These are phyloP conservation scores for Platanthera zijinensis DNA, from an alignment of 106 monocot genomes.

Conservation along the genomic window DNA sequence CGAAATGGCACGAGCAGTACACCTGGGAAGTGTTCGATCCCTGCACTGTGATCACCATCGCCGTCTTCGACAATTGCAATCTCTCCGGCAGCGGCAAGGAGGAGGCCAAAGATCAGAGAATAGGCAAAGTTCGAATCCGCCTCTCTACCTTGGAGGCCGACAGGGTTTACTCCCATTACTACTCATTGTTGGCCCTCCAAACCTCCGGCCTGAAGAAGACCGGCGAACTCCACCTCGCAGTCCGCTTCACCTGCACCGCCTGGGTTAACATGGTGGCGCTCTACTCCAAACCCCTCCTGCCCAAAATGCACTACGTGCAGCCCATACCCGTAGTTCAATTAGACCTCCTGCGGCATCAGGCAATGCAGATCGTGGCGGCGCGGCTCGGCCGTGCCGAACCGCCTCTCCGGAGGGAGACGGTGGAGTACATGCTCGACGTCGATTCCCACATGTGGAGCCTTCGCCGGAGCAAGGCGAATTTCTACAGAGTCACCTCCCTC, in stretches of 20 bases:
- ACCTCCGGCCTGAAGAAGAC: conserved; percentile 49
- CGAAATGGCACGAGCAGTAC: conserved; percentile 56
- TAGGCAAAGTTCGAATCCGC: conserved; percentile 49
- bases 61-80: conserved; percentile 51
- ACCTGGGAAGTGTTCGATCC: conserved; percentile 65
- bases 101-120: conserved; percentile 31
- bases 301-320: conserved; percentile 55
- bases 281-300: conserved; percentile 38
- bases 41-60: conserved; percentile 49
- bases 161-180: conserved; percentile 44
- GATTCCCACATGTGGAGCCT: conserved; percentile 53
- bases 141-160: conserved; percentile 42
- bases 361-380: conserved; percentile 45
- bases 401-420: conserved; percentile 38
- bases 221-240: conserved; percentile 46
- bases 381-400: conserved; percentile 41
- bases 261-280: conserved; percentile 47
- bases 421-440: conserved; percentile 55
- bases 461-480: conserved; percentile 50
- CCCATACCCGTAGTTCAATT: conserved; percentile 39
- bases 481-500: conserved; percentile 37
- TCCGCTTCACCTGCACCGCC: conserved; percentile 49
- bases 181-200: conserved; percentile 40
- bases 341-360: conserved; percentile 38
- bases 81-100: conserved; percentile 19